These are phyloP conservation scores for Orbilia quercus DNA, from an alignment of 2,329 filamentous ascomycete species.

Conservation along the genomic window DNA sequence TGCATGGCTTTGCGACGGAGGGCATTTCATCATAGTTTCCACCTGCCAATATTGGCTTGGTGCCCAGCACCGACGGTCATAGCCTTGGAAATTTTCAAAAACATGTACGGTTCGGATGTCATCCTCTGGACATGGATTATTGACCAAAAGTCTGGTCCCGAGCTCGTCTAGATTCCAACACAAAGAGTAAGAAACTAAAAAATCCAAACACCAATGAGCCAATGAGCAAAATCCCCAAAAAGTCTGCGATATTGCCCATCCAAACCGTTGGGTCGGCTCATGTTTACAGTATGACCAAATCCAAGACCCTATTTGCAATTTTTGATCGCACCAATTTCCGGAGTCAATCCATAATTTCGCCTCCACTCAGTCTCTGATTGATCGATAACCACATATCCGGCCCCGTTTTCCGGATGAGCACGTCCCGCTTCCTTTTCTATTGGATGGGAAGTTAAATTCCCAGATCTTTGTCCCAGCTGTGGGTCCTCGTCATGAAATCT, in stretches of 20 bases:
- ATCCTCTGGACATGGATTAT: not conserved
- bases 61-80: not conserved
- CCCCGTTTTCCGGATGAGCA: constrained; percentile 16
- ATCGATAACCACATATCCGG: constrained; percentile 4
- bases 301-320: not conserved
- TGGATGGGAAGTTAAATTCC: constrained; percentile 26
- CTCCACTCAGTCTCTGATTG: constrained; percentile 25
- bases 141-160: not conserved
- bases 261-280: constrained; percentile 20
- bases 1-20: not conserved
- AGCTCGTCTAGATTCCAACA: constrained; percentile 5
- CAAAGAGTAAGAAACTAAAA: not conserved
- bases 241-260: constrained; percentile 21
- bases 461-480: constrained; percentile 34
- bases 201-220: too few species aligned
- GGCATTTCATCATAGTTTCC: not conserved
- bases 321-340: not conserved
- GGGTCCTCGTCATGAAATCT: not conserved
- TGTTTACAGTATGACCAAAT: not conserved
- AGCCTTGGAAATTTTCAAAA: not conserved
- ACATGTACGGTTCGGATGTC: too few species aligned
- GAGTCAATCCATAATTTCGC: constrained; percentile 23
- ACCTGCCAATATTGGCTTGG: not conserved
- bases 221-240: not conserved
- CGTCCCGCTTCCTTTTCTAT: constrained; percentile 8